Base-by-base conservation (phyloP, 1,284 basidiomycete species). In the Fomes fomentarius region DNA sequence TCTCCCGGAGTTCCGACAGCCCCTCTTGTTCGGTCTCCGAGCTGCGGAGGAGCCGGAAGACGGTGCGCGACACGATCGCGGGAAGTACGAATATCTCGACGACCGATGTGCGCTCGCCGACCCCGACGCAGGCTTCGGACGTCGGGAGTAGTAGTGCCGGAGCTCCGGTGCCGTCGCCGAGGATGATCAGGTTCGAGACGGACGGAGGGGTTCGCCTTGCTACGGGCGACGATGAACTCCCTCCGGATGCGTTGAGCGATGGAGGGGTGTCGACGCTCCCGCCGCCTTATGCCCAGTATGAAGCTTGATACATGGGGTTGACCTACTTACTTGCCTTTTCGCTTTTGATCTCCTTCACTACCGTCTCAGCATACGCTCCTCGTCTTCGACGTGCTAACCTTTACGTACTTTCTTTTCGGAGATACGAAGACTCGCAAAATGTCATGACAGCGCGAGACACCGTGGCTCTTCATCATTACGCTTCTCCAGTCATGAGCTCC, bases 161-260 rank as follows among this genome's bases (percentile, higher is more conserved):
- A 9, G 2, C 33, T 9, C 19, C 44, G 31, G 33, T 34, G 2
- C 21, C 33, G 44, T 44, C 42, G 2, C 42, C 42, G 26, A 14
- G 42, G 28, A 21, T 17, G 10, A 37, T 46, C 33, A 11, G 33
- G 33, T 46, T 46, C 44, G 44, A 46, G 44, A 34, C 31, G 19
- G 44, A 45, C 21, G 44, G 31, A 15, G 44, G 44, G 44, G 31
- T 45, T 9, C 44, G 44, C 6, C 31, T 45, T 14, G 44, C 44
- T 21, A 33, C 22, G 14, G 44, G 21, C 14, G 21, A 12, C 7
- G 44, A 22, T 12, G 44, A 30, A n/a, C 21, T 22, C 21, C n/a
- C 6, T 19, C 22, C 5, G 21, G 31, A n/a, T n/a, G 41, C n/a
- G 25, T 7, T 35, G 17, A 45, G 44, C 44, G 44, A 35, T 14